Conservation (phyloP, 371 early-diverging fungal species). For the Coemansia sp. region DNA sequence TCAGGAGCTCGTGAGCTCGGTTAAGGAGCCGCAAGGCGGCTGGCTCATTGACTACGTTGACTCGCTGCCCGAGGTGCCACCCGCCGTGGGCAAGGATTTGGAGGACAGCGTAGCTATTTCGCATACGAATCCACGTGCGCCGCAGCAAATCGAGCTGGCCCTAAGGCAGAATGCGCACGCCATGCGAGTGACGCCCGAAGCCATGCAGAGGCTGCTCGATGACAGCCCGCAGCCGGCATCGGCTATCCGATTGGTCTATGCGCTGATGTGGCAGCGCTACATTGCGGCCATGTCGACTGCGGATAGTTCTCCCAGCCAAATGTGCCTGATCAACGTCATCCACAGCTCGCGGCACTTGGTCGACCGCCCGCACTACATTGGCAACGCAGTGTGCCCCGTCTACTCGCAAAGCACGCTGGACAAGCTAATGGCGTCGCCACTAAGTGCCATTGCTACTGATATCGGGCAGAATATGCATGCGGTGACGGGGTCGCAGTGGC, state of each 20-base stretch:
- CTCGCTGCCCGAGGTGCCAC: conserved; percentile 1
- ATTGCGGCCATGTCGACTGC: neutral
- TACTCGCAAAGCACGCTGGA: conserved; percentile 12
- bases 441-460: conserved; percentile 3
- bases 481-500: conserved; percentile 19
- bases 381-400: conserved; percentile 38
- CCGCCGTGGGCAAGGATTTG: too few relatives aligned
- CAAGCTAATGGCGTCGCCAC: neutral
- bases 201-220: conserved; percentile 7
- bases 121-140: conserved; percentile 9
- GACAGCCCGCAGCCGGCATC: conserved; percentile 10
- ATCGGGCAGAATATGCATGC: conserved; percentile 26
- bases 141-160: conserved; percentile 17
- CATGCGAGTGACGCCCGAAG: conserved; percentile 18
- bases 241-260: conserved; percentile 31
- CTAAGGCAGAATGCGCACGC: conserved; percentile 17
- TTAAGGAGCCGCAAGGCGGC: neutral
- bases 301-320: too few relatives aligned
- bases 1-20: neutral
- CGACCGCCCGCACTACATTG: conserved; percentile 26
- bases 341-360: conserved; percentile 28
- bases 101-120: conserved; percentile 5
- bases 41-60: conserved; percentile 25
- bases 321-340: conserved; percentile 28
- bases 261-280: conserved; percentile 42